These are phyloP conservation scores for Vitis riparia DNA, from an alignment of 164 flowering plant genomes.

Conservation along the genomic window DNA sequence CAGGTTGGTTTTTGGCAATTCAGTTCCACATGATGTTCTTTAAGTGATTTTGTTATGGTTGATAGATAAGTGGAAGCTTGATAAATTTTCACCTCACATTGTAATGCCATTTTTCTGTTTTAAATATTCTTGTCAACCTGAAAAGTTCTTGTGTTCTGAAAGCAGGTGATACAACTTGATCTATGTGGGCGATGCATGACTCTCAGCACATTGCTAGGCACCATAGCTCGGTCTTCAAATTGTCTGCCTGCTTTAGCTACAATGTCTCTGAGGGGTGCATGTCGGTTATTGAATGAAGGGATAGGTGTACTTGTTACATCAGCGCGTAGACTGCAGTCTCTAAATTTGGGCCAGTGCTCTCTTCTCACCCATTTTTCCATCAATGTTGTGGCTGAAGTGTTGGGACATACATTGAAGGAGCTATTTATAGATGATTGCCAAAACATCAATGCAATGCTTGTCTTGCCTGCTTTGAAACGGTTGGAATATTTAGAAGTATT, in stretches of 20 bases:
- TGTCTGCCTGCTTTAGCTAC: conserved; percentile 14
- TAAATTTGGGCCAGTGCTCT: conserved; percentile 29
- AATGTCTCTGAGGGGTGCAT: conserved; percentile 24
- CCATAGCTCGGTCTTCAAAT: conserved; percentile 11
- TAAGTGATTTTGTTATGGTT: not conserved
- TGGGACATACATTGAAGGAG: conserved; percentile 16
- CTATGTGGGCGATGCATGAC: conserved; percentile 20
- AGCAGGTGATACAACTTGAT: conserved; percentile 28
- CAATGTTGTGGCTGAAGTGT: conserved; percentile 1
- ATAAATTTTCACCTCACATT: not conserved
- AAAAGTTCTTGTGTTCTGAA: conserved; percentile 6
- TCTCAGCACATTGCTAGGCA: conserved; percentile 10
- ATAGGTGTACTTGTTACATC: conserved; percentile 3
- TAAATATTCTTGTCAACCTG: not conserved
- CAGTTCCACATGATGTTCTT: not conserved
- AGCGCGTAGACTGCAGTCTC: conserved; percentile 20
- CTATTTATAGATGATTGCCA: conserved; percentile 26
- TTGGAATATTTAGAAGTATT: conserved; percentile 18
- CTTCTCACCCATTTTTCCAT: conserved; percentile 22
- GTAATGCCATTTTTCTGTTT: not conserved
- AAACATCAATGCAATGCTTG: conserved; percentile 12
- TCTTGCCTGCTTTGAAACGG: conserved; percentile 16
- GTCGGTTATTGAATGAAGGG: conserved; percentile 16
- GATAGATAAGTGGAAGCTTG: not conserved
- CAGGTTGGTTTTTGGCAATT: not conserved